A percentile compares a stretch with the other conserved stretches of the same genome.
phyloP scores from a whole-genome alignment of 2,329 filamentous ascomycete genomes.

The Aspergillus aculeatinus region DNA sequence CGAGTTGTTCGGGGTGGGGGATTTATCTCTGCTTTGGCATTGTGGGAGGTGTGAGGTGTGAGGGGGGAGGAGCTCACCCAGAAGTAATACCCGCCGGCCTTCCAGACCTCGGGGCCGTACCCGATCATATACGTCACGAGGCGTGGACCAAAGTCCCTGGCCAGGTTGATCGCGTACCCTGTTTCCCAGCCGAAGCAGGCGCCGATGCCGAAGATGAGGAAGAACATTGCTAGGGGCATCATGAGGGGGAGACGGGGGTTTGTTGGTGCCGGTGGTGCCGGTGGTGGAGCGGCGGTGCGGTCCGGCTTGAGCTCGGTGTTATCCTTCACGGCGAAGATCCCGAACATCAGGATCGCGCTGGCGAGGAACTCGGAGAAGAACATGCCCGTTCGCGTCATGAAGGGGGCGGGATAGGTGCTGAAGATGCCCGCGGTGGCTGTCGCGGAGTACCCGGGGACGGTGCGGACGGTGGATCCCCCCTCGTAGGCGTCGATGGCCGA shows the following conservation, averaged over 20 bases:
- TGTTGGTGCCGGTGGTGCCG: background rate
- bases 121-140: conserved; percentile 66
- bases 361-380: conserved; percentile 73
- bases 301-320: background rate
- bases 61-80: conserved; percentile 53
- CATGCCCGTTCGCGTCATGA: conserved; percentile 65
- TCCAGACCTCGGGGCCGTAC: conserved; percentile 67
- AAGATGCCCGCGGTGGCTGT: conserved; percentile 70
- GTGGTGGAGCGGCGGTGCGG: background rate
- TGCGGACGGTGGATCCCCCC: conserved; percentile 58
- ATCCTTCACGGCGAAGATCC: conserved; percentile 66
- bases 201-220: conserved; percentile 71
- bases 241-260: conserved; percentile 33
- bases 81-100: conserved; percentile 68
- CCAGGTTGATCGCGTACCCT: conserved; percentile 72
- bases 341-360: conserved; percentile 66
- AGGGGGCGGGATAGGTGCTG: conserved; percentile 64
- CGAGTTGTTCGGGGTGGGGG: background rate
- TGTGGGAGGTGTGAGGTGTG: too few relatives aligned
- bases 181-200: conserved; percentile 75
- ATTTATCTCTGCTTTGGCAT: too few relatives aligned
- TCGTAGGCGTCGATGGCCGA: conserved; percentile 65
- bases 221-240: conserved; percentile 64
- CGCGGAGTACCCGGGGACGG: conserved; percentile 55
- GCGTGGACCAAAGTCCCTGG: conserved; percentile 69